Base-by-base conservation (phyloP, 495 filamentous ascomycete genomes). In the Jackrogersella minutella region DNA sequence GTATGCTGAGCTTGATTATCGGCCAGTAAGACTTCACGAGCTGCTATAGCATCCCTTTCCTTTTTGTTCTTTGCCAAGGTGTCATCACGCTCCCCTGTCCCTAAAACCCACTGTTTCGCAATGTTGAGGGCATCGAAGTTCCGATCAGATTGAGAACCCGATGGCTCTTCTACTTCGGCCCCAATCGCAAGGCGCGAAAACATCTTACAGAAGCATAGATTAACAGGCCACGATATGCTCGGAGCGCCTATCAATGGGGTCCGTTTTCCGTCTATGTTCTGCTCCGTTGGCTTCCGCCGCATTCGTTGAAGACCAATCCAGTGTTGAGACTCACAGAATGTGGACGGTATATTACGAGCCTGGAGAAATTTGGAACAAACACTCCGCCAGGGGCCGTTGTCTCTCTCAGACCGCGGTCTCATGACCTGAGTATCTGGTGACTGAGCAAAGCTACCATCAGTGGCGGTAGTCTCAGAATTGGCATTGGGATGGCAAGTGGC, bases 61-160 rank as follows among this genome's bases (percentile, higher is more conserved):
- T 80, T 85, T 64, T 78, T 80, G 66, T 83, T 84, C 53, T 78
- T 78, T 22, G 74, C 58, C 2, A 84, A 62, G 2, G 70, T 62
- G 40, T 77, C 80, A 31, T 85, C 83, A 53, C 85, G 73, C 26
- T 85, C 80, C 1, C 76, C 69, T 40, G 81, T 72, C 34, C 76
- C 73, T 64, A 78, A 53, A 66, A 83, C 85, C 93, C 93, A 97
- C 19, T 79, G 75, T 74, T 91, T 86, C 2, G 90, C 90, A 65
- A 85, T 83, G 9, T 81, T 78, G 24, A 96, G 69, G 17, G 90
- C 88, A 71, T 94, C 88, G 36, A 78, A 71, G 19, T 68, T 68
- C 8, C 68, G 75, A 1, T 73, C 62, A n/a, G 36, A 22, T 6
- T 56, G 54, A 39, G 60, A 62, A 37, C 19, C 17, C 1, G 58